These are phyloP conservation scores for Amanita rimosa DNA, from an alignment of 768 basidiomycete genomes.

Conservation along the genomic window DNA sequence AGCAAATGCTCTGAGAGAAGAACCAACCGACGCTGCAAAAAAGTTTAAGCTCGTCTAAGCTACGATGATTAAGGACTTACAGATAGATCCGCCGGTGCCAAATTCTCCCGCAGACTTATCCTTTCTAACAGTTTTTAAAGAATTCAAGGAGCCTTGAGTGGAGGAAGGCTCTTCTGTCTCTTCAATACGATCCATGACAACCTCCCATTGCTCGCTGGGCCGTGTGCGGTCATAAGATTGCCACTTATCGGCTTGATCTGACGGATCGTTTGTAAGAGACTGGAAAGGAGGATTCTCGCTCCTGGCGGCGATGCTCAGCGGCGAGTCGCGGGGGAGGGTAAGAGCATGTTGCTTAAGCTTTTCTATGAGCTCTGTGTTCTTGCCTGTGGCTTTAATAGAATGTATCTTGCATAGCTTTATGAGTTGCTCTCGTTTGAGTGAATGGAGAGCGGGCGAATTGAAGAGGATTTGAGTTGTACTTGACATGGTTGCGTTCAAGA, in stretches of 20 bases:
- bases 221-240: constrained; percentile 21
- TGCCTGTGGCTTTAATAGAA: constrained; percentile 68
- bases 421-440: constrained; percentile 77
- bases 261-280: constrained; percentile 17
- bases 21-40: constrained; percentile 39
- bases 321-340: constrained; percentile 46
- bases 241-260: constrained; percentile 5
- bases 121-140: constrained; percentile 25
- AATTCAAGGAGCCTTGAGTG: constrained; percentile 38
- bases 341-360: constrained; percentile 58
- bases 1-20: constrained; percentile 71
- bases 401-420: constrained; percentile 80
- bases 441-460: constrained; percentile 76
- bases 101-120: constrained; percentile 48
- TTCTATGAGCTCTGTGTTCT: constrained; percentile 65
- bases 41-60: constrained; percentile 7
- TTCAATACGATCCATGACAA: constrained; percentile 75
- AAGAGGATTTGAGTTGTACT: constrained; percentile 72
- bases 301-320: constrained; percentile 41
- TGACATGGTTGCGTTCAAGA: constrained; percentile 29
- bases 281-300: constrained; percentile 27
- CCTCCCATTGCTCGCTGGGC: constrained; percentile 76
- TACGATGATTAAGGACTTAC: constrained; percentile 23
- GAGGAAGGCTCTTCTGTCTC: constrained; percentile 47
- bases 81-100: constrained; percentile 44